These are phyloP conservation scores for Pharnaceum exiguum DNA, from an alignment of 148 eudicot genomes.

Conservation along the genomic window DNA sequence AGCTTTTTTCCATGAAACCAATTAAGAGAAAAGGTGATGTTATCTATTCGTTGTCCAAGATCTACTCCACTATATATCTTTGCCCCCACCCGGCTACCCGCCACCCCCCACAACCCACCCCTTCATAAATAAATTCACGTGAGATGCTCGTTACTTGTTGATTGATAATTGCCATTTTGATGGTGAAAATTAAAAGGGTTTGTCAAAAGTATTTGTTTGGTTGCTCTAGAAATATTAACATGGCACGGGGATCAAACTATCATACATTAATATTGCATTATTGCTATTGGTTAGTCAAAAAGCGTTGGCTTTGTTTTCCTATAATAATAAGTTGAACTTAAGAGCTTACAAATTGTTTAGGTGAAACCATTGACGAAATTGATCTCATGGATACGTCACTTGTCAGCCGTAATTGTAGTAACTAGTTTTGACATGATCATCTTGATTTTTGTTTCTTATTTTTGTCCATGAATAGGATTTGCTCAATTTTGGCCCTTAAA, in stretches of 20 bases:
- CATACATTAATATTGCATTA: no score
- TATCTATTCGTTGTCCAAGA: conserved; percentile 9
- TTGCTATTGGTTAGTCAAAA: conserved; percentile 24
- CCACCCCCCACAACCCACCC: not conserved
- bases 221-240: not conserved
- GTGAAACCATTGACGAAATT: no score
- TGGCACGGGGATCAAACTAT: conserved; percentile 22
- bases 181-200: not conserved
- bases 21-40: conserved; percentile 12
- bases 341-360: no score
- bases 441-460: no score
- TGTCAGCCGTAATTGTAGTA: no score
- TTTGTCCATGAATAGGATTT: no score
- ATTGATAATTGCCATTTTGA: not conserved
- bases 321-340: no score
- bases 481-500: no score
- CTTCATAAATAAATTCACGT: conserved; percentile 20
- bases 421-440: no score
- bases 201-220: conserved; percentile 10
- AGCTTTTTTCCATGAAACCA: conserved; percentile 20
- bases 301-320: conserved; percentile 5
- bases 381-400: no score
- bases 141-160: conserved; percentile 7
- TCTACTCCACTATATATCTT: conserved; percentile 14
- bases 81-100: no score